Evolutionary conservation across 257 asterid genomes (phyloP), one percentile per base, ranked within the genome.

Genomic region (Scutellaria baicalensis): DNA sequence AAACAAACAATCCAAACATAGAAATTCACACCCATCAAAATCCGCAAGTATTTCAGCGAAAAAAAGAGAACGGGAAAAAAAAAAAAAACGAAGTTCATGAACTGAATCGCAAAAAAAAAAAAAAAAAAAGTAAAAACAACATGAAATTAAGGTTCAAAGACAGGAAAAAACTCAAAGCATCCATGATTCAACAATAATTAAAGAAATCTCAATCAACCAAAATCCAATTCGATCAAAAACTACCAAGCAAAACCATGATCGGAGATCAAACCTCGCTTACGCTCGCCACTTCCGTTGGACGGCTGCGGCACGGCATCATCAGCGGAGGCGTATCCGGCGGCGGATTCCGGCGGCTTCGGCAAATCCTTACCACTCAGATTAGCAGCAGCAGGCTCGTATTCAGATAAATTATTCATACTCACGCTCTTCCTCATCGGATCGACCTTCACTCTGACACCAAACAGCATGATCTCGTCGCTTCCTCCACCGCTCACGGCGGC

Each of bases 361-460:
- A 73, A 35, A 64, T 81, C 84, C 50, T 47, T 62, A 4, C 66
- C 68, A 47, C 23, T 44, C 58, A 49, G 60, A 69, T 65, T 66
- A 52, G 23, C 56, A 18, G 73, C 9, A 50, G 48, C 49, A 12
- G 68, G 85, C 67, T 77, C 86, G 50, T 92, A 92, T 57, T 89
- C 86, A 2, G 97, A 85, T 9, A 92, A 82, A 64, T 92, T 83
- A 16, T 81, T 88, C 95, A 90, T 79, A 80, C 98, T 92, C 44
- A 86, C 96, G 44, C 91, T 80, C 82, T 92, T 92, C 78, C 97
- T 88, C 91, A 92, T 77, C 7, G 93, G 95, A 75, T 92, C 98
- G 39, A 86, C 87, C 20, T 74, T 81, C 31, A 92, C 78, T 77
- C 98, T 81, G 35, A 92, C 96, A 0, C 98, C 98, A 50, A 92